Percentiles rank a stretch among this genome's conserved stretches.
Conservation (phyloP, 202 grass and related monocot species). For the Digitaria exilis region DNA sequence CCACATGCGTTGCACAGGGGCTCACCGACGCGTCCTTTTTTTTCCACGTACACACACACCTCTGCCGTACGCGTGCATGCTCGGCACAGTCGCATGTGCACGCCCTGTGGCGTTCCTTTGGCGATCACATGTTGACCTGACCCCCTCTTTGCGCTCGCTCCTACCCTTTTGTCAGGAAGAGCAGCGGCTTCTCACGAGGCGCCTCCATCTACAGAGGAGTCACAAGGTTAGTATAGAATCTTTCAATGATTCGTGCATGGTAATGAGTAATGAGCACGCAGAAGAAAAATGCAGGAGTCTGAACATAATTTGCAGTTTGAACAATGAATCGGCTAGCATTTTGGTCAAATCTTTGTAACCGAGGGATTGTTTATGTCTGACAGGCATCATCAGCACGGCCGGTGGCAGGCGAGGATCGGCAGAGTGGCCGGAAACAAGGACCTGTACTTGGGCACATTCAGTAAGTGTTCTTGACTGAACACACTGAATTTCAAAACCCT, state of each 20-base stretch:
- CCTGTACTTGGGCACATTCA: conserved; percentile 95
- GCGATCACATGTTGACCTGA: conserved; percentile 40
- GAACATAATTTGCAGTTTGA: conserved; percentile 17
- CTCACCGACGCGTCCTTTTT: conserved; percentile 3
- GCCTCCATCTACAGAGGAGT: conserved; percentile 97
- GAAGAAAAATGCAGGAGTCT: conserved; percentile 8
- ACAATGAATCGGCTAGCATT: not conserved
- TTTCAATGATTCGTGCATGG: conserved; percentile 23
- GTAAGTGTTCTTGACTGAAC: conserved; percentile 46
- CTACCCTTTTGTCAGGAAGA: conserved; percentile 64
- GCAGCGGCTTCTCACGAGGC: conserved; percentile 95
- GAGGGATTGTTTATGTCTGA: conserved; percentile 3
- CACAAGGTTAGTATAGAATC: conserved; percentile 59
- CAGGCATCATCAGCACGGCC: conserved; percentile 92
- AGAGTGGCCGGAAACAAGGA: conserved; percentile 98
- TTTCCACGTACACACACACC: conserved; percentile 56
- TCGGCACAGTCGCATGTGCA: conserved; percentile 26
- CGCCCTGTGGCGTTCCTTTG: not conserved
- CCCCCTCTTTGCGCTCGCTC: conserved; percentile 11
- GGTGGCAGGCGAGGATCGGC: conserved; percentile 97
- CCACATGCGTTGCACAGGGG: conserved; percentile 7
- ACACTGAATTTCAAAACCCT: not conserved
- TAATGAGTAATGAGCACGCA: not conserved
- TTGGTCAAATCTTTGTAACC: conserved; percentile 38
- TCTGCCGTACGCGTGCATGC: conserved; percentile 32